These are phyloP conservation scores for Zygotorulaspora florentina DNA, from an alignment of 805 yeast species.

Conservation along the genomic window DNA sequence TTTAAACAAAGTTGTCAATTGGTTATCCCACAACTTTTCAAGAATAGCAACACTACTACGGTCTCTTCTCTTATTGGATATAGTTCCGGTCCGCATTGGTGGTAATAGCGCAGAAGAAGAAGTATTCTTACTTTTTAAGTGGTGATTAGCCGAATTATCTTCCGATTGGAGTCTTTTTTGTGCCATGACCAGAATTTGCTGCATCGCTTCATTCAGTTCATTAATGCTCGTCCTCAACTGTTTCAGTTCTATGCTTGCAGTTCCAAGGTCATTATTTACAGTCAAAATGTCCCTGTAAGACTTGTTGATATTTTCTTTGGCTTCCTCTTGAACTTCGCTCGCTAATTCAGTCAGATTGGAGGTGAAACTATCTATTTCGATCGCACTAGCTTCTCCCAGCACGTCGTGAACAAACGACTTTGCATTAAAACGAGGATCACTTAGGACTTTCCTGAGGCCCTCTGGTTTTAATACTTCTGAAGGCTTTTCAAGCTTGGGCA, in stretches of 20 bases:
- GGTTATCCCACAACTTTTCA: slow-evolving; percentile 78
- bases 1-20: slow-evolving; percentile 62
- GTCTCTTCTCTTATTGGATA: slow-evolving; percentile 39
- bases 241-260: slow-evolving; percentile 62
- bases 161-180: slow-evolving; percentile 51
- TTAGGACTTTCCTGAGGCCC: slow-evolving; percentile 33
- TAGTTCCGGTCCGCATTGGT: slow-evolving; percentile 17
- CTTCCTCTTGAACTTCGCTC: slow-evolving; percentile 49
- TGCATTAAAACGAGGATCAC: slow-evolving; percentile 45
- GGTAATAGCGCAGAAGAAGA: slow-evolving; percentile 22
- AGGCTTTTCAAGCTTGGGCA: neutral
- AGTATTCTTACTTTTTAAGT: slow-evolving; percentile 4
- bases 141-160: slow-evolving; percentile 20
- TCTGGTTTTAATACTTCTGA: slow-evolving; percentile 17
- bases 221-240: slow-evolving; percentile 55
- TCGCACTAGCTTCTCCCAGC: slow-evolving; percentile 61
- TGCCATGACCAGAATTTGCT: slow-evolving; percentile 59
- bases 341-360: slow-evolving; percentile 49
- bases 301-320: slow-evolving; percentile 54
- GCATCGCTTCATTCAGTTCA: slow-evolving; percentile 56
- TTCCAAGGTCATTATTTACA: slow-evolving; percentile 54
- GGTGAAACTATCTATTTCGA: slow-evolving; percentile 67
- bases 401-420: slow-evolving; percentile 45
- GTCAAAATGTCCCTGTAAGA: slow-evolving; percentile 59
- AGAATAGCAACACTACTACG: slow-evolving; percentile 67